These are phyloP conservation scores for Psilocybe mexicana DNA, from an alignment of 1,284 basidiomycete species.

Conservation along the genomic window DNA sequence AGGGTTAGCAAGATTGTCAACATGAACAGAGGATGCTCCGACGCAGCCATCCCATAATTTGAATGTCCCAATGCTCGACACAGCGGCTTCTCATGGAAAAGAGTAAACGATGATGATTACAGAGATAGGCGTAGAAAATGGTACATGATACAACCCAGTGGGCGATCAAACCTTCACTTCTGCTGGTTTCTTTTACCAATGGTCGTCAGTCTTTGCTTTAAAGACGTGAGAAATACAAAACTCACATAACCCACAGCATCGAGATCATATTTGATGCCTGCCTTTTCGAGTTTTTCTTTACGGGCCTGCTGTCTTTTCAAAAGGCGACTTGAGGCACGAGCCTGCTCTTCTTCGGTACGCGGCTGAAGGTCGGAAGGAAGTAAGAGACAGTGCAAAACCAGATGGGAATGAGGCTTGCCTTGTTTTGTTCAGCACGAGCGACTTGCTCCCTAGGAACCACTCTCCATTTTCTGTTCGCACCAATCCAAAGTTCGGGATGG, in stretches of 20 bases:
- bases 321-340: constrained; percentile 68
- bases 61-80: too few relatives aligned
- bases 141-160: not conserved
- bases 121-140: not conserved
- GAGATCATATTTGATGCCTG: constrained; percentile 91
- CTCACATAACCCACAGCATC: constrained; percentile 70
- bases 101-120: not conserved
- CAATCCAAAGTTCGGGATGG: constrained; percentile 94
- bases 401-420: constrained; percentile 47
- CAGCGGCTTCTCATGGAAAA: not conserved
- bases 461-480: constrained; percentile 93
- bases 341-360: constrained; percentile 75
- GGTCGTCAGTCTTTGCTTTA: not conserved
- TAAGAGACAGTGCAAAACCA: not conserved
- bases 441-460: constrained; percentile 75
- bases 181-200: constrained; percentile 18
- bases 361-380: constrained; percentile 42
- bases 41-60: not conserved
- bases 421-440: constrained; percentile 77
- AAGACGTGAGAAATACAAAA: not conserved
- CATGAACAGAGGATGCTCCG: constrained; percentile 4
- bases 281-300: constrained; percentile 76
- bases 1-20: constrained; percentile 28
- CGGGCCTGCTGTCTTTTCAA: constrained; percentile 78
- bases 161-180: constrained; percentile 8